phyloP scores from a whole-genome alignment of 495 filamentous ascomycete genomes.

The Bacidia gigantensis region DNA sequence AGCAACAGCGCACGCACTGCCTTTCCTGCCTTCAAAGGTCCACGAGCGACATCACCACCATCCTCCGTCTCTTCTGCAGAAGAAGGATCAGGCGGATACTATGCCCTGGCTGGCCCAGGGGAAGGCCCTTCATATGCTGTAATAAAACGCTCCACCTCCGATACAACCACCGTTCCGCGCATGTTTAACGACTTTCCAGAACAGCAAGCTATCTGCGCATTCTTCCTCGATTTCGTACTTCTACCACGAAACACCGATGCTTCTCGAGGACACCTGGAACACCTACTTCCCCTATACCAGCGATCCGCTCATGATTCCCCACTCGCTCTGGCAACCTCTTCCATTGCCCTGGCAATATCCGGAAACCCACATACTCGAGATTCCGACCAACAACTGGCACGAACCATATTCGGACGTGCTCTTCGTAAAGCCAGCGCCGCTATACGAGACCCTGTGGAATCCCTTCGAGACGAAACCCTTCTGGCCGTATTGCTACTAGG shows the following conservation, averaged over 20 bases:
- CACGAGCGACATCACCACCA: constrained; percentile 1
- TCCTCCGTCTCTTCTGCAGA: constrained; percentile 5
- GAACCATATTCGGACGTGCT: constrained; percentile 31
- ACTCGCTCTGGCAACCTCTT: constrained; percentile 43
- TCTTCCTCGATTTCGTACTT: constrained; percentile 43
- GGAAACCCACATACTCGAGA: constrained; percentile 33
- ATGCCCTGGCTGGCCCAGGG: constrained; percentile 3
- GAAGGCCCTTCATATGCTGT: not conserved
- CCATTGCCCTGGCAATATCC: constrained; percentile 41
- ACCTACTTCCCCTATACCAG: constrained; percentile 41
- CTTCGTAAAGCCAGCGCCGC: constrained; percentile 39
- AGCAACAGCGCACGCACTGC: constrained; percentile 15
- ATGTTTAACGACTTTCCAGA: constrained; percentile 23
- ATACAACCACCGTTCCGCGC: constrained; percentile 3
- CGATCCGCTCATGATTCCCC: constrained; percentile 31
- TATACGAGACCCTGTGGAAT: constrained; percentile 33
- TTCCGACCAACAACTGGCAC: constrained; percentile 25
- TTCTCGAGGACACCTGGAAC: constrained; percentile 39
- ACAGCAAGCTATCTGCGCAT: constrained; percentile 38
- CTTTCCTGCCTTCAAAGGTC: constrained; percentile 20
- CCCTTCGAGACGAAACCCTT: constrained; percentile 41
- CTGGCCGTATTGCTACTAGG: constrained; percentile 47
- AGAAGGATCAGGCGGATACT: not conserved
- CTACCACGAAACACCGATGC: constrained; percentile 29
- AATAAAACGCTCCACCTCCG: not conserved